Conservation (phyloP, 2,329 filamentous ascomycete species). For the Periconia sp. region DNA sequence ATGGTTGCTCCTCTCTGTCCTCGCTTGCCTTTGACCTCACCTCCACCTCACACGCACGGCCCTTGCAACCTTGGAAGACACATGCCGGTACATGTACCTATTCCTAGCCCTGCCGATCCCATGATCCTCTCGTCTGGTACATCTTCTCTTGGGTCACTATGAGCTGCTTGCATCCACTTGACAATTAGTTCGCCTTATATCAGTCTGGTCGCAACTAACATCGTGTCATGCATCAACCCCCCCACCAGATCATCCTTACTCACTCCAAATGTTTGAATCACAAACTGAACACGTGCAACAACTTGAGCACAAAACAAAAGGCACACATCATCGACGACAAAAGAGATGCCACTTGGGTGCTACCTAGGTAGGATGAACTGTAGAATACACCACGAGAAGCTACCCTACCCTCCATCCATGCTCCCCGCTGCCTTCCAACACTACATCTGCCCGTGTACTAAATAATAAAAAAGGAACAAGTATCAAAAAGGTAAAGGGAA, state of each 20-base stretch:
- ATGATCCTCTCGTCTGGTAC: not conserved
- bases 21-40: slow-evolving; percentile 1
- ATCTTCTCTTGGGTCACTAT: not conserved
- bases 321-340: not conserved
- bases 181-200: not conserved
- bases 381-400: slow-evolving; percentile 47
- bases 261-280: too few relatives aligned
- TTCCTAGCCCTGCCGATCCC: slow-evolving; percentile 32
- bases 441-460: slow-evolving; percentile 39
- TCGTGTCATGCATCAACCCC: slow-evolving; percentile 1
- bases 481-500: slow-evolving; percentile 36
- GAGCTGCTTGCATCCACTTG: not conserved
- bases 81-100: slow-evolving; percentile 12
- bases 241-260: not conserved
- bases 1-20: too few relatives aligned
- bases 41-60: too few relatives aligned
- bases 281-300: too few relatives aligned
- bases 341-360: not conserved
- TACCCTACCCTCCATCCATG: slow-evolving; percentile 22
- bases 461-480: slow-evolving; percentile 34
- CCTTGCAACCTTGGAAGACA: slow-evolving; percentile 3
- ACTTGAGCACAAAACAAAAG: slow-evolving; percentile 1
- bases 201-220: not conserved
- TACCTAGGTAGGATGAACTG: slow-evolving; percentile 34
- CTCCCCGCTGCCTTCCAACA: slow-evolving; percentile 26